Conservation (phyloP, 2,329 filamentous ascomycete species). For the Pyrenochaeta sp. region DNA sequence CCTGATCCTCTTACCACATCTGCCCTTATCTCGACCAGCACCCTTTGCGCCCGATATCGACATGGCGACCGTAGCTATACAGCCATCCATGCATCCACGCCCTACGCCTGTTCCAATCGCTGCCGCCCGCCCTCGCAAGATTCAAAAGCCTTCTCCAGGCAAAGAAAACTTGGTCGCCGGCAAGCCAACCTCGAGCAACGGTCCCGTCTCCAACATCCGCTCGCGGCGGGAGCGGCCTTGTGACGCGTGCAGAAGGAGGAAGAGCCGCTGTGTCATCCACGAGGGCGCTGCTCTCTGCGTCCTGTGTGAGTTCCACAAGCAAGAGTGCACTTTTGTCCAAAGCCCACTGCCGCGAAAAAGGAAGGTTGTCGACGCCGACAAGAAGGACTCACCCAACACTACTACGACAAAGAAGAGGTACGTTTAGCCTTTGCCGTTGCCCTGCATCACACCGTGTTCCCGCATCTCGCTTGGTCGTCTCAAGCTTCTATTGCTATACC, state of each 20-base stretch:
- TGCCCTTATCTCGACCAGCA: constrained; percentile 39
- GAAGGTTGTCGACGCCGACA: constrained; percentile 73
- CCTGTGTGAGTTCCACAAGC: constrained; percentile 78
- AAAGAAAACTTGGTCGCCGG: constrained; percentile 54
- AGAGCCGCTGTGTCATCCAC: constrained; percentile 79
- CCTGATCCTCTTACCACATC: constrained; percentile 27
- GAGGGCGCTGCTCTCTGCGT: constrained; percentile 77
- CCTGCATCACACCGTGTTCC: constrained; percentile 13
- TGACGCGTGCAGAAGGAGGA: constrained; percentile 77
- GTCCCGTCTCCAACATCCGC: constrained; percentile 49
- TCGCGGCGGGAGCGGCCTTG: constrained; percentile 54
- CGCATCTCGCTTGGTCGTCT: constrained; percentile 14
- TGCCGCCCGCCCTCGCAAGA: constrained; percentile 54
- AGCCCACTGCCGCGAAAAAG: constrained; percentile 82
- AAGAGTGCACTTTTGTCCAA: constrained; percentile 80
- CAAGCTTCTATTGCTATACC: constrained; percentile 9
- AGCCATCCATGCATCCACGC: constrained; percentile 53
- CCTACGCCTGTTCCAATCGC: constrained; percentile 56
- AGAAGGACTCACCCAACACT: constrained; percentile 65
- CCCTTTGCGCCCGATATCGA: constrained; percentile 34
- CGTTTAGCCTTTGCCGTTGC: constrained; percentile 49
- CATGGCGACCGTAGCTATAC: constrained; percentile 60
- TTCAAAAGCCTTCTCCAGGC: constrained; percentile 50
- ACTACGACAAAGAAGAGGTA: constrained; percentile 77
- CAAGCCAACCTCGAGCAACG: constrained; percentile 47